Evolutionary conservation across 768 basidiomycete species (phyloP).

Genomic region (Pleurotus tuoliensis): DNA sequence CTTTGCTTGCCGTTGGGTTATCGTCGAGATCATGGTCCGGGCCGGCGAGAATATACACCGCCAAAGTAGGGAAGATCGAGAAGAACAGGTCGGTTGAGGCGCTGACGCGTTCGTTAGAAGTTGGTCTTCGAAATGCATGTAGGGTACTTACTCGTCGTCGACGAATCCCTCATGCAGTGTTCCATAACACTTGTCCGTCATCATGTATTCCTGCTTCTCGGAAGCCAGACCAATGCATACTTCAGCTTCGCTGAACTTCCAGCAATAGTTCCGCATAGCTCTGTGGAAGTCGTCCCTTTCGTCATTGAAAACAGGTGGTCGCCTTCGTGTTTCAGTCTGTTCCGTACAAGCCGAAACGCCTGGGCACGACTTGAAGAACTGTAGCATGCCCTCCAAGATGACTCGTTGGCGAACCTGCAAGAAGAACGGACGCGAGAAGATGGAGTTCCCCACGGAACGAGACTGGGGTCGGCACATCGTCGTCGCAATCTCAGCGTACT

Average conservation of each 20-base stretch:
- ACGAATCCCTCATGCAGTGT: constrained; percentile 47
- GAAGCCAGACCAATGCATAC: constrained; percentile 50
- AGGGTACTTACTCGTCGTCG: constrained; percentile 33
- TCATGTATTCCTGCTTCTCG: constrained; percentile 53
- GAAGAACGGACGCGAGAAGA: constrained; percentile 7
- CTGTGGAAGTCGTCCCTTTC: not conserved
- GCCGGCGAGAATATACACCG: constrained; percentile 48
- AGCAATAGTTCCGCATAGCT: constrained; percentile 41
- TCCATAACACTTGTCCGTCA: constrained; percentile 51
- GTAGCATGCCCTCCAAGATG: constrained; percentile 1
- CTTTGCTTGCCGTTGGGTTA: constrained; percentile 14
- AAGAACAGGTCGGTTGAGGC: constrained; percentile 50
- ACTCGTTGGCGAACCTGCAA: constrained; percentile 4
- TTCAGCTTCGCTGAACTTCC: constrained; percentile 45
- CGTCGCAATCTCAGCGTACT: constrained; percentile 36
- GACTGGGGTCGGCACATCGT: not conserved
- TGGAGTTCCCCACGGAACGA: not conserved
- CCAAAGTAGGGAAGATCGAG: constrained; percentile 49
- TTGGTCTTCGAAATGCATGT: too few relatives aligned
- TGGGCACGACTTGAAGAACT: constrained; percentile 8
- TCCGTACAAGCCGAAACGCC: not conserved
- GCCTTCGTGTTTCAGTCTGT: not conserved
- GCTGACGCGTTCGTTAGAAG: constrained; percentile 13
- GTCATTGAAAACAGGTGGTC: not conserved
- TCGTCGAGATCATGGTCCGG: constrained; percentile 15